Base-by-base conservation (phyloP, 225 moss, liverwort and hornwort genomes). In the Thuidium tamariscinum region DNA sequence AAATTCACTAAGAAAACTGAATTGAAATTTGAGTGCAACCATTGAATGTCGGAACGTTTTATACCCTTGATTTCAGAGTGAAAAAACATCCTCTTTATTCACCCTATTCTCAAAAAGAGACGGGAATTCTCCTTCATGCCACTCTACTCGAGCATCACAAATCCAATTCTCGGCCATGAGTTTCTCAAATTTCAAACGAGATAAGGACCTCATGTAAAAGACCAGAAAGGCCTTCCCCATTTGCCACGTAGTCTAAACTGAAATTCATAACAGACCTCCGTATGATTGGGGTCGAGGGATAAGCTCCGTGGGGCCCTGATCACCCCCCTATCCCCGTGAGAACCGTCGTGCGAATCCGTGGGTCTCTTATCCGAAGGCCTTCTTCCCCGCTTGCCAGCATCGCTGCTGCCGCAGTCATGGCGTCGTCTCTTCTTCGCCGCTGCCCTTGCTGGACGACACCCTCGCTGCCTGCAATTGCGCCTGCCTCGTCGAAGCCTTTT, bases 351-450 rank as follows among this genome's bases (percentile, higher is more conserved):
- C 2, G 42, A 82, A 12, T 6, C 87, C 91, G 83, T 48, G 83
- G 87, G 75, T 5, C 78, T 16, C 89, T 91, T 89, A 91, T 89
- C 89, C 87, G 80, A 59, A 62, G 22, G 11, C 10, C 60, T 82
- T 59, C 81, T 6, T 61, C 7, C 20, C 1, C 9, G 70, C 27
- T 65, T 51, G 66, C 76, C 73, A 77, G 66, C 64, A 86, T 84
- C 62, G 89, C 85, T 80, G 82, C 87, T 62, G 51, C 74, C 63
- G 84, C 86, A 91, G 89, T 88, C 65, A 92, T 92, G 92, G 91
- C 92, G 84, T 88, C 92, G 55, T 77, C 87, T 68, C 81, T 92
- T 4, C 26, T 87, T 29, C 77, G 61, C 81, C 81, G 83, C 64
- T 92, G 91, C 72, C 77, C 89, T 11, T 92, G 92, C 86, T 85